These are phyloP conservation scores for Candida ovalis DNA, from an alignment of 805 yeast species.

Conservation along the genomic window DNA sequence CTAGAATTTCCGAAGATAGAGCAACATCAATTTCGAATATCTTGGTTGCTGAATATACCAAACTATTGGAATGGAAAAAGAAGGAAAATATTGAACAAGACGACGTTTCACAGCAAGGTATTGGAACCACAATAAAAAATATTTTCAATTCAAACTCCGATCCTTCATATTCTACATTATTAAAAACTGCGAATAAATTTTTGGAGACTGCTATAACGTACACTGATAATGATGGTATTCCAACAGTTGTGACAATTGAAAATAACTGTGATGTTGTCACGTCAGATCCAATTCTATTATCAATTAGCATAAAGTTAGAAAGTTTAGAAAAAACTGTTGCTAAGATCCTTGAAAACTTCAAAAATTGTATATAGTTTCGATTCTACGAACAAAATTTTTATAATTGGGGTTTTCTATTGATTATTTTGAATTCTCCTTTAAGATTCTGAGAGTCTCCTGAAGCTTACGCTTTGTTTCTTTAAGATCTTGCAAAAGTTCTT, in stretches of 20 bases:
- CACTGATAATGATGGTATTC: constrained; percentile 33
- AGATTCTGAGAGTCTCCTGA: constrained; percentile 3
- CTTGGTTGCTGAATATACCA: constrained; percentile 37
- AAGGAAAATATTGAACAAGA: constrained; percentile 6
- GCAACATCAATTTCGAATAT: constrained; percentile 35
- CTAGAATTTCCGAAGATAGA: constrained; percentile 47
- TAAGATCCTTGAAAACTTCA: constrained; percentile 26
- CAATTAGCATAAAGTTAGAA: constrained; percentile 59
- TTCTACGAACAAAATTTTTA: not conserved
- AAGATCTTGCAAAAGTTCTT: constrained; percentile 6
- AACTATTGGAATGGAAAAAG: constrained; percentile 30
- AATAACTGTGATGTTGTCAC: constrained; percentile 58
- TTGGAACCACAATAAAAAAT: constrained; percentile 21
- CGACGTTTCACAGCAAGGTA: constrained; percentile 6
- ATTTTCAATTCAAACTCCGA: constrained; percentile 23
- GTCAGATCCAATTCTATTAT: constrained; percentile 64
- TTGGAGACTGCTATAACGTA: constrained; percentile 63
- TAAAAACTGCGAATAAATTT: constrained; percentile 44
- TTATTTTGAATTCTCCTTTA: constrained; percentile 2
- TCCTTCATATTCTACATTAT: constrained; percentile 32
- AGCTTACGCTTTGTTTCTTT: constrained; percentile 1
- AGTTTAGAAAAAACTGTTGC: constrained; percentile 51
- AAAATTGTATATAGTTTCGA: constrained; percentile 10
- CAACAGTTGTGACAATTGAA: constrained; percentile 54
- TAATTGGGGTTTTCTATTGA: not conserved